Evolutionary conservation across 345 rosid genomes (phyloP).

Genomic region (Populus simonii): DNA sequence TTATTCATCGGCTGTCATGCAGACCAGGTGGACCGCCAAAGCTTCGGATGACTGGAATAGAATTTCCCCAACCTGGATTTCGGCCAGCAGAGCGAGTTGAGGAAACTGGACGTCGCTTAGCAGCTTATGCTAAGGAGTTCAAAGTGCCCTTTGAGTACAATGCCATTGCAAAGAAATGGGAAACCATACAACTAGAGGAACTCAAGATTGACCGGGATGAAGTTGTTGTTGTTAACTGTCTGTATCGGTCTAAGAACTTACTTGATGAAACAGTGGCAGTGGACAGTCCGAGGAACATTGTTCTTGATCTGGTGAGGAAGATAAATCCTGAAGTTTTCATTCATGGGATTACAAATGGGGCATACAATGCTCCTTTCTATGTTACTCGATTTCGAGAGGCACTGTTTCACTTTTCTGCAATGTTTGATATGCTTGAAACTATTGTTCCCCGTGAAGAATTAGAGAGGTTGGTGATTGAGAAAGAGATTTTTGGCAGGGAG

Average conservation of each 20-base stretch:
- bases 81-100: conserved; percentile 27
- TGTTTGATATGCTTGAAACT: conserved; percentile 24
- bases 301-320: conserved; percentile 20
- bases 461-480: conserved; percentile 26
- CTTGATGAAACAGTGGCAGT: conserved; percentile 24
- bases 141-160: conserved; percentile 25
- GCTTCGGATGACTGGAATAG: conserved; percentile 28
- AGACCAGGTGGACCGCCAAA: conserved; percentile 24
- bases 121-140: conserved; percentile 20
- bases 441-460: conserved; percentile 10
- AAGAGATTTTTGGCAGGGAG: conserved; percentile 22
- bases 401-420: conserved; percentile 21
- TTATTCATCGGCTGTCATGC: conserved; percentile 25
- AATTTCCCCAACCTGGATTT: conserved; percentile 28
- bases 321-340: conserved; percentile 19
- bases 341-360: conserved; percentile 13
- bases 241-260: conserved; percentile 24
- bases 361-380: conserved; percentile 23
- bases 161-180: conserved; percentile 29
- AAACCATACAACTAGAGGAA: conserved; percentile 24
- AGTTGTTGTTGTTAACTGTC: conserved; percentile 18
- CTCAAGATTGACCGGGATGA: conserved; percentile 20
- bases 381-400: conserved; percentile 21
- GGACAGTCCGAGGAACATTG: conserved; percentile 10
- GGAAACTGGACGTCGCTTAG: conserved; percentile 25